Conservation (phyloP, 495 filamentous ascomycete species). For the Chaetomidium leptoderma region DNA sequence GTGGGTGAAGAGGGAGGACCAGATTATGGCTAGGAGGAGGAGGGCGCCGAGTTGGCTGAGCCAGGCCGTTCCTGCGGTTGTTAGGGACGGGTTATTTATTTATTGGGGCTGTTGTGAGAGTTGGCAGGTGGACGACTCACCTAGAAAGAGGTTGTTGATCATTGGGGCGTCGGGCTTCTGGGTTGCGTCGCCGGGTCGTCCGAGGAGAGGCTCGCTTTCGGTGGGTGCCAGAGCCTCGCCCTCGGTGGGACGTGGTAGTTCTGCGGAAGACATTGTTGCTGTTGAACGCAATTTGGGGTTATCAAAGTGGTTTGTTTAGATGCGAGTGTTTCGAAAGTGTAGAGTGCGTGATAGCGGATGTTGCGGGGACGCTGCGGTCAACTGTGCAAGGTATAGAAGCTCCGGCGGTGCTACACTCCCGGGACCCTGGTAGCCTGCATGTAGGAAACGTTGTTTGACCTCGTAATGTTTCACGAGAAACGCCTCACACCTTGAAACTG, state of each 20-base stretch:
- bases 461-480: neutral
- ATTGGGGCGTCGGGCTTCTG: conserved; percentile 62
- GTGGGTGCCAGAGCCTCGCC: conserved; percentile 13
- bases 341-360: too few species aligned
- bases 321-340: too few species aligned
- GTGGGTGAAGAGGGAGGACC: conserved; percentile 64
- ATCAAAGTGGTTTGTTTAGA: too few species aligned
- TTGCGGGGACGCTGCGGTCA: conserved; percentile 1
- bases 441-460: neutral
- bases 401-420: neutral
- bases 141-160: conserved; percentile 68
- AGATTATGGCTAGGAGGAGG: conserved; percentile 68
- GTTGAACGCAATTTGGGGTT: too few species aligned
- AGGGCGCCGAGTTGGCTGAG: conserved; percentile 36
- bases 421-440: neutral
- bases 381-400: neutral
- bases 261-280: conserved; percentile 15
- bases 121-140: conserved; percentile 43
- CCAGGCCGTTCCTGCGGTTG: conserved; percentile 44
- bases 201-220: conserved; percentile 77
- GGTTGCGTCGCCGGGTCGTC: conserved; percentile 64
- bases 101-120: neutral
- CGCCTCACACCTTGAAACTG: too few species aligned
- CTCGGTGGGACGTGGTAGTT: neutral
- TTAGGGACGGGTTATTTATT: conserved; percentile 36